Percentiles rank a stretch among this genome's conserved stretches.
These are phyloP conservation scores for Suhomyces sp. DNA, from an alignment of 805 yeast genomes.

Conservation along the genomic window DNA sequence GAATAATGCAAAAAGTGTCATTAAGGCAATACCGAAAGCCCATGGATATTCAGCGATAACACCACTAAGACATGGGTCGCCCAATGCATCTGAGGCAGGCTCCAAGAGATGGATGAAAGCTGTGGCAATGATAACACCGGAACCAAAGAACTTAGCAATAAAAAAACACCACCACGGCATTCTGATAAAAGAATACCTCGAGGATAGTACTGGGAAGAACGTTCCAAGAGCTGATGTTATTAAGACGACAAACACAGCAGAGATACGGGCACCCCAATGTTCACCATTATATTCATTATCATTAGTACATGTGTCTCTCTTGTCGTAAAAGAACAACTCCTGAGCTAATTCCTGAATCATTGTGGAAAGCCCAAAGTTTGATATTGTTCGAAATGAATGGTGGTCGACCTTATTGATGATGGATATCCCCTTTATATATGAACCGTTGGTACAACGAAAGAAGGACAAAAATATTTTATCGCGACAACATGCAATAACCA, in stretches of 20 bases:
- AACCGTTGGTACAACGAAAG: no score
- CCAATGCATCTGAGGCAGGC: conserved; percentile 64
- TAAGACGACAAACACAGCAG: conserved; percentile 62
- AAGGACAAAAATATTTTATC: no score
- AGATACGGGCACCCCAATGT: conserved; percentile 50
- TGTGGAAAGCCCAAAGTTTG: no score
- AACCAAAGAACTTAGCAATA: conserved; percentile 73
- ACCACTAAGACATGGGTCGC: conserved; percentile 61
- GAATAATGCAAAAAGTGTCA: conserved; percentile 52
- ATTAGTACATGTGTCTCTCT: conserved; percentile 37
- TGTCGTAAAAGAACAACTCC: conserved; percentile 15
- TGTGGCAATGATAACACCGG: conserved; percentile 82
- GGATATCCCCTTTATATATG: no score
- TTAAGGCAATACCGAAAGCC: conserved; percentile 54
- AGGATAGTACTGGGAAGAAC: conserved; percentile 61
- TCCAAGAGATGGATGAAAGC: conserved; percentile 73
- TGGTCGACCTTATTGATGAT: no score
- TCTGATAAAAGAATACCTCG: conserved; percentile 55
- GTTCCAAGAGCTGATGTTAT: conserved; percentile 55
- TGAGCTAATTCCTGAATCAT: conserved; percentile 9
- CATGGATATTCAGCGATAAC: conserved; percentile 52
- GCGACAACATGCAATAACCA: no score
- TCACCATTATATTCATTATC: conserved; percentile 47
- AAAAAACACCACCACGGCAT: conserved; percentile 65
- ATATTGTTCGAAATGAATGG: no score